Conservation (phyloP, 352 stramenopile species). For the Thraustochytrium striatum region DNA sequence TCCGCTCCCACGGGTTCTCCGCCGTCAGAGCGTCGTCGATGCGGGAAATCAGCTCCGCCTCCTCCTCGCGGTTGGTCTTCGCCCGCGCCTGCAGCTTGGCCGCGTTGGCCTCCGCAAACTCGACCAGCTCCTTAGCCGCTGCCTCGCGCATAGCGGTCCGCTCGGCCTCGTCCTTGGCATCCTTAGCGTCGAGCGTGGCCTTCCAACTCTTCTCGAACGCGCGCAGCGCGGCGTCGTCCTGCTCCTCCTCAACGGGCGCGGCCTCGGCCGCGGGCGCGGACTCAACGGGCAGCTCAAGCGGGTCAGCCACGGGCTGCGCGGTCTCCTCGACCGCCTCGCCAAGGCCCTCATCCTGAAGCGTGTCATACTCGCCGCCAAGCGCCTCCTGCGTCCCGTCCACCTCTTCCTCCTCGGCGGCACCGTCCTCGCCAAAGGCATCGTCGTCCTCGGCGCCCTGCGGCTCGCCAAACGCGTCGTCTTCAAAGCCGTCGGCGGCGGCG, state of each 20-base stretch:
- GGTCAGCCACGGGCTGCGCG: background rate
- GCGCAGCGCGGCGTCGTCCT: conserved; percentile 19
- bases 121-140: conserved; percentile 18
- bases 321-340: no score
- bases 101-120: conserved; percentile 5
- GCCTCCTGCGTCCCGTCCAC: background rate
- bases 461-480: background rate
- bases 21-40: conserved; percentile 42
- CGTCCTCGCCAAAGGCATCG: background rate
- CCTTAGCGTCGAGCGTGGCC: conserved; percentile 32
- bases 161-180: background rate
- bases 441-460: background rate
- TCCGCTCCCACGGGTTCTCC: conserved; percentile 46
- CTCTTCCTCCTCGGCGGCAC: background rate
- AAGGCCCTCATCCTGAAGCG: background rate
- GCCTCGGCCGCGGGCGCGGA: background rate
- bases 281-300: background rate
- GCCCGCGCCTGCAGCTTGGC: background rate
- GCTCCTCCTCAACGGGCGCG: background rate
- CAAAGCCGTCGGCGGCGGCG: conserved; percentile 6
- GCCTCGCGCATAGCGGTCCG: background rate
- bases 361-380: background rate
- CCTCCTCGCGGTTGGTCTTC: conserved; percentile 22
- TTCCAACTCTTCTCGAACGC: conserved; percentile 30
- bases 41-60: background rate